These are phyloP conservation scores for Aurinia saxatilis DNA, from an alignment of 345 rosid species.

Conservation along the genomic window DNA sequence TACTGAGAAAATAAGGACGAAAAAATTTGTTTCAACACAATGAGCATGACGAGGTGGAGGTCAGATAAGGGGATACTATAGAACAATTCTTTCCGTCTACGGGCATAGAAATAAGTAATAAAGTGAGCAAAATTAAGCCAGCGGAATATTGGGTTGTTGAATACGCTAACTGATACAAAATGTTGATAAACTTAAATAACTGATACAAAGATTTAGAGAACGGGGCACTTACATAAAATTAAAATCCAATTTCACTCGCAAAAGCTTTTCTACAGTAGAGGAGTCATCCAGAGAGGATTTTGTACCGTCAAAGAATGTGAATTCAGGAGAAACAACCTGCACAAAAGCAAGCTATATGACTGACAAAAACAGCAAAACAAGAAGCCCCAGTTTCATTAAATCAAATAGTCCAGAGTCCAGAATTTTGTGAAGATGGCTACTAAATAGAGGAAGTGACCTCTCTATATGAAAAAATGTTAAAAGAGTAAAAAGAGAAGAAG, in stretches of 20 bases:
- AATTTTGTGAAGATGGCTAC: background rate
- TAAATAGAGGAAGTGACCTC: background rate
- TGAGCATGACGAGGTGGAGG: background rate
- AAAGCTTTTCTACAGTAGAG: conserved; percentile 76
- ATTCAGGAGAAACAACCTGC: conserved; percentile 91
- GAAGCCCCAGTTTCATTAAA: background rate
- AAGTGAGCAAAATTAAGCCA: conserved; percentile 6
- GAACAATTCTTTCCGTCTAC: background rate
- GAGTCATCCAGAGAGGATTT: conserved; percentile 83
- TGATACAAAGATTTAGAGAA: background rate
- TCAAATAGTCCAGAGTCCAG: background rate
- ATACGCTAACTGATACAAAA: background rate
- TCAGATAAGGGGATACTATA: background rate
- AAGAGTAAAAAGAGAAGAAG: background rate
- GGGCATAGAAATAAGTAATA: background rate
- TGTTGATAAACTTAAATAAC: conserved; percentile 5
- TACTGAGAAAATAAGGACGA: background rate
- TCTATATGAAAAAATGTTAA: conserved; percentile 1
- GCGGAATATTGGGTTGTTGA: background rate
- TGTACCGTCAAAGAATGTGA: conserved; percentile 91
- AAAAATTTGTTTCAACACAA: conserved; percentile 1
- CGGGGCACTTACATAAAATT: conserved; percentile 76
- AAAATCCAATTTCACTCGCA: conserved; percentile 91
- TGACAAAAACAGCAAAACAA: background rate
- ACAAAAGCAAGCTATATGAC: conserved; percentile 11